These are phyloP conservation scores for Alternaria panax DNA, from an alignment of 2,329 filamentous ascomycete genomes.

Conservation along the genomic window DNA sequence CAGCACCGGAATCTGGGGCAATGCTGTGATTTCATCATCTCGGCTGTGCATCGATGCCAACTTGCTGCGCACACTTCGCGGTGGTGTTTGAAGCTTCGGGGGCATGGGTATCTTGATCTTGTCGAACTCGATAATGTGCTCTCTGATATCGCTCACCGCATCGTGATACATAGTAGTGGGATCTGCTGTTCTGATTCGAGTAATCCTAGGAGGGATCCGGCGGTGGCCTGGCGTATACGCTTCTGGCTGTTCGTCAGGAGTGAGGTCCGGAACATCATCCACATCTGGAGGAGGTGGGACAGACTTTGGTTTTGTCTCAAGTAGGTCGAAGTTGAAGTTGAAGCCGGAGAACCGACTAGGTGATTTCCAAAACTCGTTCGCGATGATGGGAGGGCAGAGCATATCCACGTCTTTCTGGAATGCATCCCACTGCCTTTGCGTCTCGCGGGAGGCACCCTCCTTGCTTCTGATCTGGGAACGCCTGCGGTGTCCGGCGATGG, in stretches of 20 bases:
- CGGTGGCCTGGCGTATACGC: constrained; percentile 4
- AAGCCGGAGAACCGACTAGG: constrained; percentile 37
- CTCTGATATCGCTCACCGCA: constrained; percentile 33
- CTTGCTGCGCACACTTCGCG: constrained; percentile 18
- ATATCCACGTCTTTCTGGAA: constrained; percentile 39
- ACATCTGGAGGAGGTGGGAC: constrained; percentile 29
- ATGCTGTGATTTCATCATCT: constrained; percentile 26
- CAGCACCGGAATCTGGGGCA: constrained; percentile 17
- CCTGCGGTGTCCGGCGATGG: background rate
- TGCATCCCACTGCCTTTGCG: constrained; percentile 36
- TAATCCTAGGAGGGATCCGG: constrained; percentile 5
- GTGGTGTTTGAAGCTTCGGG: constrained; percentile 35
- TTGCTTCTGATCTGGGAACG: constrained; percentile 17
- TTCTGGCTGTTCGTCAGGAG: constrained; percentile 15
- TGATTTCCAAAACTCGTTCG: constrained; percentile 35
- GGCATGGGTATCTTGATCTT: constrained; percentile 27
- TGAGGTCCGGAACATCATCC: constrained; percentile 29
- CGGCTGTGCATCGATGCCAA: constrained; percentile 13
- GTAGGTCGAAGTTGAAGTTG: constrained; percentile 34
- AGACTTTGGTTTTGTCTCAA: constrained; percentile 10
- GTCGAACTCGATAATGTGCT: constrained; percentile 35
- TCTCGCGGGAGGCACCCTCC: constrained; percentile 19
- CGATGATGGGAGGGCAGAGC: constrained; percentile 36
- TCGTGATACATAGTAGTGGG: constrained; percentile 12
- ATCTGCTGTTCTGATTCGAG: constrained; percentile 11